These are phyloP conservation scores for Sporopachydermia cereana DNA, from an alignment of 1,139 yeast genomes.

Conservation along the genomic window DNA sequence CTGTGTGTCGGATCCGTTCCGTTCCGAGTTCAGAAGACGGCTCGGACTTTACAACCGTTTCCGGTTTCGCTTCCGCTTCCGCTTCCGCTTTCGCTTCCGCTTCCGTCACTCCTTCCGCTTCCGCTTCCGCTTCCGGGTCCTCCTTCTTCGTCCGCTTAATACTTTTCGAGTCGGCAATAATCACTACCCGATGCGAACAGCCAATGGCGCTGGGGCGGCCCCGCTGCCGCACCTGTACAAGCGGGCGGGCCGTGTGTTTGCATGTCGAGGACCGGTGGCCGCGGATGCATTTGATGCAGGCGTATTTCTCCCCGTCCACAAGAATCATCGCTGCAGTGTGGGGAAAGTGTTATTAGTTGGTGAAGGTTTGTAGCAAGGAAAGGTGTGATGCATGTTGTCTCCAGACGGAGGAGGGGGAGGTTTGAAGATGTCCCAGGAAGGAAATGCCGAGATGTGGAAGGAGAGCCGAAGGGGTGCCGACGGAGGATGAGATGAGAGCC, in stretches of 20 bases:
- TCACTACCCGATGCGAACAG: constrained; percentile 43
- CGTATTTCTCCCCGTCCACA: constrained; percentile 73
- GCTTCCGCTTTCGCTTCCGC: neutral
- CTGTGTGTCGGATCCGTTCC: no score
- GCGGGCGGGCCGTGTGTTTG: constrained; percentile 65
- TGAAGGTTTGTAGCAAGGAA: no score
- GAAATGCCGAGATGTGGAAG: no score
- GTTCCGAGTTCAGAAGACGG: no score
- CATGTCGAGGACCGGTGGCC: constrained; percentile 90
- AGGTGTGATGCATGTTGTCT: no score
- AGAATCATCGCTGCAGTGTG: no score
- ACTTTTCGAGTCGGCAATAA: constrained; percentile 33
- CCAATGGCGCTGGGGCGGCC: constrained; percentile 59
- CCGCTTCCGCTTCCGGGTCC: neutral
- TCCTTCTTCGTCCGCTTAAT: neutral
- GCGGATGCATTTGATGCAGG: constrained; percentile 84
- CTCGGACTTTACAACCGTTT: no score
- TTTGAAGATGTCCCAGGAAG: no score
- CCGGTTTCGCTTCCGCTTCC: neutral
- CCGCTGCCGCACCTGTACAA: constrained; percentile 76
- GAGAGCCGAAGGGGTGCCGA: no score
- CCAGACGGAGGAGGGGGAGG: no score
- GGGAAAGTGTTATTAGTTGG: no score
- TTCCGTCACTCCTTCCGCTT: neutral
- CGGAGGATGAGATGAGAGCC: no score